These are phyloP conservation scores for Parasitella parasitica DNA, from an alignment of 371 early-diverging fungal genomes.

Conservation along the genomic window DNA sequence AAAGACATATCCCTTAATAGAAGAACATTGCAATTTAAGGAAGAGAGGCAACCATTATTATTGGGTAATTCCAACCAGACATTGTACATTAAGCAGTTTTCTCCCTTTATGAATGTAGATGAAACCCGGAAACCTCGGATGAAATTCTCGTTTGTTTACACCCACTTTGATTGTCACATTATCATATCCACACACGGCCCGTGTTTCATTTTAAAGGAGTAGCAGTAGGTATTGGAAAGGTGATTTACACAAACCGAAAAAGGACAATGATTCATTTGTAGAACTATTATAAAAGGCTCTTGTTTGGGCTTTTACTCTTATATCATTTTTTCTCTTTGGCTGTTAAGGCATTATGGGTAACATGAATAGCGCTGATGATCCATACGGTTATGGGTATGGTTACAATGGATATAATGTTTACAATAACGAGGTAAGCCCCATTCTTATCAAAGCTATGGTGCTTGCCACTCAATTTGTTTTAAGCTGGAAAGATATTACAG, in stretches of 20 bases:
- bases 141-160: constrained; percentile 3
- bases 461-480: too few relatives aligned
- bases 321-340: not conserved
- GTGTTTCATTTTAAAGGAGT: not conserved
- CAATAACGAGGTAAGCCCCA: not conserved
- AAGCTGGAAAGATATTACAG: constrained; percentile 7
- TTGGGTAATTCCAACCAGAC: too few relatives aligned
- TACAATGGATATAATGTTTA: not conserved
- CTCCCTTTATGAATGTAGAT: too few relatives aligned
- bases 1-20: too few relatives aligned
- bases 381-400: not conserved
- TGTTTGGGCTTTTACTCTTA: not conserved
- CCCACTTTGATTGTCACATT: constrained; percentile 4
- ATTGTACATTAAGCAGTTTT: too few relatives aligned
- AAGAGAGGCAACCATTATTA: too few relatives aligned
- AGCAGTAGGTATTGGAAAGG: not conserved
- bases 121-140: not conserved
- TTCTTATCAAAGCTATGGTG: too few relatives aligned
- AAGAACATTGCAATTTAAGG: too few relatives aligned
- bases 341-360: not conserved
- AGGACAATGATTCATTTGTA: not conserved
- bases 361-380: not conserved
- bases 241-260: too few relatives aligned
- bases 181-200: not conserved
- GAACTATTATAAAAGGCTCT: not conserved